phyloP scores from a whole-genome alignment of 192 early-diverging fungal species.

The Linnemannia zychae region DNA sequence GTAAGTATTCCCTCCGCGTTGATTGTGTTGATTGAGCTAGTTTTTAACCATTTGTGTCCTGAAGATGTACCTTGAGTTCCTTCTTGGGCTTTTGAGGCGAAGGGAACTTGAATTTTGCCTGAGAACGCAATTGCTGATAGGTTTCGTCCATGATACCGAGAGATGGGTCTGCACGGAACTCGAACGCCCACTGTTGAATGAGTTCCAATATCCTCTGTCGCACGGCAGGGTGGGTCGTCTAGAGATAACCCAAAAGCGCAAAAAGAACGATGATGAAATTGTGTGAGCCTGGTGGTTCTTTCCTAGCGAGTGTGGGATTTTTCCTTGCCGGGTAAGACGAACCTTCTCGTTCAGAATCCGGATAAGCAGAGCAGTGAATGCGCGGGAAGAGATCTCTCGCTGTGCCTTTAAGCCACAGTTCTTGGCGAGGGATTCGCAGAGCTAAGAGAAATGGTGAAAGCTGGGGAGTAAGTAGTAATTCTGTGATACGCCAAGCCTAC shows the following conservation, averaged over 20 bases:
- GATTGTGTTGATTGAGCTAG: not conserved
- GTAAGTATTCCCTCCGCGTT: not conserved
- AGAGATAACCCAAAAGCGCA: not conserved
- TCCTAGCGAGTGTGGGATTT: not conserved
- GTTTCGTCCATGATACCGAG: slow-evolving; percentile 88
- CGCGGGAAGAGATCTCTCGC: slow-evolving; percentile 88
- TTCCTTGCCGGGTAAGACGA: not conserved
- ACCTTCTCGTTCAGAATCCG: slow-evolving; percentile 81
- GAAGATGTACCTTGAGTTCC: slow-evolving; percentile 58
- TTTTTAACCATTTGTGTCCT: not conserved
- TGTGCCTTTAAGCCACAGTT: slow-evolving; percentile 87
- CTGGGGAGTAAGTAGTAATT: not conserved
- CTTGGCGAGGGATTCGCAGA: slow-evolving; percentile 92
- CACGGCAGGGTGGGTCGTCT: slow-evolving; percentile 84
- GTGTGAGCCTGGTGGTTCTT: not conserved
- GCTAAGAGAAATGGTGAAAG: slow-evolving; percentile 54
- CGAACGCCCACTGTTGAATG: slow-evolving; percentile 93
- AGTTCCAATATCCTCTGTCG: slow-evolving; percentile 85
- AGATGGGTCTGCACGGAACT: slow-evolving; percentile 82
- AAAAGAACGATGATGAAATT: not conserved
- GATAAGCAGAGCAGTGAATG: slow-evolving; percentile 85
- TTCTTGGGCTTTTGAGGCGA: slow-evolving; percentile 89
- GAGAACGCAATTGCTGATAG: slow-evolving; percentile 67
- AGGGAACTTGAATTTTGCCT: slow-evolving; percentile 75
- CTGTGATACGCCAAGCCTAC: not conserved